Evolutionary conservation across 179 eudicot species (phyloP), one percentile per base, ranked within the genome.

Genomic region (Nepenthes alata): DNA sequence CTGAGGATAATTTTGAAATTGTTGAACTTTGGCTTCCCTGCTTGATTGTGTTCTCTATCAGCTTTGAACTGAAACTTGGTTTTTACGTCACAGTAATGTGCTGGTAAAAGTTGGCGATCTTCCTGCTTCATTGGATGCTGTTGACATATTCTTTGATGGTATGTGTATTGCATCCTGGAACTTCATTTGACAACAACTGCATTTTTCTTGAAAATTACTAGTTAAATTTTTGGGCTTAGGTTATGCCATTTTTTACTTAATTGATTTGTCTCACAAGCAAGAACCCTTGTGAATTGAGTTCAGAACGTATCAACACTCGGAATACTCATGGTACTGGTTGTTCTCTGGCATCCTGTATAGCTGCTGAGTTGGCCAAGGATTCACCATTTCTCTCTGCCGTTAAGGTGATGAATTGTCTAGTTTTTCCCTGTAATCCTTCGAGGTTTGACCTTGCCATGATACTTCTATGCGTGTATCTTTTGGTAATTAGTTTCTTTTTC

Each of bases 291-390:
- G 97, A 91, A 79, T 74, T 91, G 35, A 72, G 82, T 25, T 89
- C 88, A 55, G 53, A 82, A 57, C 85, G 96, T 44, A 70, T 91
- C 59, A 65, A 16, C 56, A 88, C 96, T 38, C 78, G 75, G 37
- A 91, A 88, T 77, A 86, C 89, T 78, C 97, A 91, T 77, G 97
- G 97, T 65, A 91, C 97, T 63, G 97, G 97, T 54, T 91, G 97
- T 69, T 86, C 84, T 67, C 76, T 91, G 83, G 96, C 97, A 47
- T 84, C 96, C 48, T 75, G 96, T 75, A 88, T 91, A 71, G 97
- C 97, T 52, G 96, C 97, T 66, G 97, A 86, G 73, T 81, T 91
- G 57, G 96, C 97, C 54, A 91, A 81, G 78, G 97, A 96, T 68
- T 72, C 73, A 48, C 72, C 86, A 39, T 79, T 91, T 85, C 65